Evolutionary conservation across 129 eudicot species (phyloP), one percentile per base, ranked within the genome.

Genomic region (Logfia minima): DNA sequence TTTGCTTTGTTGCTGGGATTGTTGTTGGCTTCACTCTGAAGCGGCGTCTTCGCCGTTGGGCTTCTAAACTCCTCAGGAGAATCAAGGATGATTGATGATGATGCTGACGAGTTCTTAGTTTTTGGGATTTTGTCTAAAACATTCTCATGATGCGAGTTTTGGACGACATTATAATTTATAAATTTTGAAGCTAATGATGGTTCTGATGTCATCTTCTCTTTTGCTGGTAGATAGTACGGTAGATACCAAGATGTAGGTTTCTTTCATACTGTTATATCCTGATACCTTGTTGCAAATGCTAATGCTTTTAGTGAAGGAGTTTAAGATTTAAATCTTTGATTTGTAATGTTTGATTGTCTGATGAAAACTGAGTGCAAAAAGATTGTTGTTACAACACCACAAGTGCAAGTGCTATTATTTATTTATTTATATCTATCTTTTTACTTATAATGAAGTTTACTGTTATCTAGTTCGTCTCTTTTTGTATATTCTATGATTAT

Each of bases 1-100:
- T 88, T 71, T 93, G 80, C 85, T 93, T 93, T 83, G 87, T 87
- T 81, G 97, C 90, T 62, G 98, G 98, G 73, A 63, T 93, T 52
- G 3, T 93, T 22, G 88, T 85, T 67, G 98, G 98, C 45, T 90
- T 85, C 87, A 88, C 96, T 2, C 82, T 93, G 58, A 93, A 90
- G 77, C 84, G 88, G 7, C 97, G 98, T 28, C 87, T 93, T 17
- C 85, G 88, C 8, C 86, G 88, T 3, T 90, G 97, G 97, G 92
- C 95, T 37, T 80, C 96, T 71, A 84, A 11, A 71, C 81, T 93
- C 58, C 88, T 89, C 39, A 81, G 80, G 74, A 84, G 92, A 83
- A 23, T 90, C 84, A 93, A 90, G 74, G 97, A 93, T 80, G 97
- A 93, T 63, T 90, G 67, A 82, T 18, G 34, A 23, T 6, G 18